phyloP scores from a whole-genome alignment of 1,139 yeast species.

The Saccharomyces pastorianus region DNA sequence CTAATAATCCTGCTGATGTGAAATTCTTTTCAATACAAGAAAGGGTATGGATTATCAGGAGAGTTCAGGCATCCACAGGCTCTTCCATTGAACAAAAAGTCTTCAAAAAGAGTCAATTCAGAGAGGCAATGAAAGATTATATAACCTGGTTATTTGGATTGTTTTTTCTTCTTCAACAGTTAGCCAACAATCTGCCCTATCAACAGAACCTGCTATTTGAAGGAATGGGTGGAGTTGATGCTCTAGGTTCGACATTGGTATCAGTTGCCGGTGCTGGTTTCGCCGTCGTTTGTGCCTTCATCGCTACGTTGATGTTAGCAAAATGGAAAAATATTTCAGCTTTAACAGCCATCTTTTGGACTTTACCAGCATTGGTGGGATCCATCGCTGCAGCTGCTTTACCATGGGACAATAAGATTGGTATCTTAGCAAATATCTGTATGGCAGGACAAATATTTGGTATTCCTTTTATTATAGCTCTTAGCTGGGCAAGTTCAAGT shows the following conservation, averaged over 20 bases:
- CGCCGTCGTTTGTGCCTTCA: conserved; percentile 33
- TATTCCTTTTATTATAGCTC: conserved; percentile 38
- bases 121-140: conserved; percentile 42
- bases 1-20: conserved; percentile 40
- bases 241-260: conserved; percentile 42
- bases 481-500: conserved; percentile 34
- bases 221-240: conserved; percentile 37
- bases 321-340: conserved; percentile 26
- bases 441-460: conserved; percentile 37
- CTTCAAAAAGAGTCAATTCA: conserved; percentile 38
- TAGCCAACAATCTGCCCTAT: conserved; percentile 43
- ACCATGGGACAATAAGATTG: conserved; percentile 37
- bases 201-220: conserved; percentile 40
- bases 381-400: conserved; percentile 39
- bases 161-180: conserved; percentile 37
- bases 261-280: conserved; percentile 46
- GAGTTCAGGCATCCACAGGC: conserved; percentile 37
- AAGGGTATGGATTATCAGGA: conserved; percentile 40
- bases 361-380: conserved; percentile 39
- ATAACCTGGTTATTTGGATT: conserved; percentile 40
- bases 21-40: conserved; percentile 35
- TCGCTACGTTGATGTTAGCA: conserved; percentile 30
- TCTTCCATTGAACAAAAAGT: conserved; percentile 40
- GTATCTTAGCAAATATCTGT: conserved; percentile 38
- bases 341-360: conserved; percentile 35